Evolutionary conservation across 306 rosid species (phyloP), one percentile per base, ranked within the genome.

Genomic region (Cajanus cajan): DNA sequence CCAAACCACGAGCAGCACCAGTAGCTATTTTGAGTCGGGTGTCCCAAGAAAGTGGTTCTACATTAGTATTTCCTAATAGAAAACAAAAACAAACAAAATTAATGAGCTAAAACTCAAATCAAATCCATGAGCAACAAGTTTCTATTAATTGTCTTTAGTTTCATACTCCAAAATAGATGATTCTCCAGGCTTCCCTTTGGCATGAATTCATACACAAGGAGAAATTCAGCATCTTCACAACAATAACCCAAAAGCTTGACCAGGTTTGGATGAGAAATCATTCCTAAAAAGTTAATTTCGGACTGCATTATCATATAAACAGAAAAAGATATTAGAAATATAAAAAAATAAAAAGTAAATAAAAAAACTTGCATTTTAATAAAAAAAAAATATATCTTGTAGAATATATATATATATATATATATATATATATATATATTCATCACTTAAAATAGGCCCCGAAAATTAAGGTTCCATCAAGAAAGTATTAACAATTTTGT

Each of bases 141-240:
- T 39, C 2, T 4, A 24, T 40, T 68, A 25, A 15, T 45, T 45
- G 55, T 73, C 66, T 55, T 55, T 2, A 69, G 76, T 48, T 71
- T 76, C 90, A 14, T 91, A 95, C 98, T 88, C 90, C 95, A 78
- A 68, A 95, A 92, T 19, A 95, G 97, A 83, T 92, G 97, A 74
- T 82, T 88, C 88, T 95, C 98, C 90, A 95, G 87, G 88, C 98
- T 95, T 65, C 98, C 98, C 78, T 37, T 89, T 54, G 81, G 84
- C 97, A 95, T 82, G 86, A 85, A 95, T 85, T 95, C 98, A 52
- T 95, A 95, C 44, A 92, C 97, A 79, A 95, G 98, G 8, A 95
- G 98, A 45, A 95, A 85, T 67, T 91, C 97, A 39, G 43, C 73
- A 18, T 80, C 89, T 8, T 95, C 91, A 87, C 85, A 77, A 59